Percentiles rank a stretch among this genome's conserved stretches.
Evolutionary conservation across 805 yeast species (phyloP).

Genomic region (Saccharomycopsis sp.): DNA sequence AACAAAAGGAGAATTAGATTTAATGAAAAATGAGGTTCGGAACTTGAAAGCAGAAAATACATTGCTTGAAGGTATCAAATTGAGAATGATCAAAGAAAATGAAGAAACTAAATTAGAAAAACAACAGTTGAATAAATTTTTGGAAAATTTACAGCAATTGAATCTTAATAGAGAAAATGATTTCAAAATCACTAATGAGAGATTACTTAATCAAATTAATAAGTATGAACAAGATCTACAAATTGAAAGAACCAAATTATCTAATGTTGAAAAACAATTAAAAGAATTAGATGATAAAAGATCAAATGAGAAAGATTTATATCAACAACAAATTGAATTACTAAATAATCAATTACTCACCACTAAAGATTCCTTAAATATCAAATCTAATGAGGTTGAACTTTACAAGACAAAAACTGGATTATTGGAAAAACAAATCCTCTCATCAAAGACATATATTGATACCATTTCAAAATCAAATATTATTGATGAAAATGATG

Average conservation of each 20-base stretch:
- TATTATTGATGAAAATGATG: slow-evolving; percentile 1
- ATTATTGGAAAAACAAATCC: slow-evolving; percentile 24
- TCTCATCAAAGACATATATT: slow-evolving; percentile 20
- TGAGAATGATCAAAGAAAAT: slow-evolving; percentile 42
- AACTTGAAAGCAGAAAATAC: slow-evolving; percentile 46
- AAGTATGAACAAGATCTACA: slow-evolving; percentile 38
- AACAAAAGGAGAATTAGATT: slow-evolving; percentile 35
- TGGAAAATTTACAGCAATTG: slow-evolving; percentile 42
- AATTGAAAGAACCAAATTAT: slow-evolving; percentile 34
- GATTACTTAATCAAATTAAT: slow-evolving; percentile 39
- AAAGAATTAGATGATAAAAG: slow-evolving; percentile 35
- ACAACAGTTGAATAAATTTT: slow-evolving; percentile 42
- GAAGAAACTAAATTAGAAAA: slow-evolving; percentile 47
- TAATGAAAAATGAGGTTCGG: slow-evolving; percentile 34
- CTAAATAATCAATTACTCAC: slow-evolving; percentile 35
- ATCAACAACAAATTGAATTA: slow-evolving; percentile 51
- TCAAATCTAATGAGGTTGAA: slow-evolving; percentile 31
- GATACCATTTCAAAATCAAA: slow-evolving; percentile 18
- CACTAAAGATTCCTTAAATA: slow-evolving; percentile 31
- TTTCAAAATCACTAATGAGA: slow-evolving; percentile 36
- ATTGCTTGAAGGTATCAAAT: slow-evolving; percentile 38
- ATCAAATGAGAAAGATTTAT: slow-evolving; percentile 41
- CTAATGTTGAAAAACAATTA: slow-evolving; percentile 40
- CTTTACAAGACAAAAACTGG: slow-evolving; percentile 30
- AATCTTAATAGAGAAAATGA: slow-evolving; percentile 45